These are phyloP conservation scores for Candida ortonii DNA, from an alignment of 805 yeast genomes.

Conservation along the genomic window DNA sequence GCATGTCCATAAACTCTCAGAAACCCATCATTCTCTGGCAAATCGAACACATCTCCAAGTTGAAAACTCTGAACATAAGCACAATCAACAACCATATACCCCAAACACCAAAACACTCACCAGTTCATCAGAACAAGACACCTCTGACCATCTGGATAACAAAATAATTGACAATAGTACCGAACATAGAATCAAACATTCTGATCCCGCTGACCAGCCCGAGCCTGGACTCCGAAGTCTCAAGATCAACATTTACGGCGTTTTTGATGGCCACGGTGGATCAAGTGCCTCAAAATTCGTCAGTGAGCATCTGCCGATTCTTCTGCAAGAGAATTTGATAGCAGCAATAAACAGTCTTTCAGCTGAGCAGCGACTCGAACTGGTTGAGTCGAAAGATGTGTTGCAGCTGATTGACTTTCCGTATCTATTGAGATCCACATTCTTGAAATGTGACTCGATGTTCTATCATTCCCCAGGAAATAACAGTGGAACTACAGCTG, in stretches of 20 bases:
- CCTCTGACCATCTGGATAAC: neutral
- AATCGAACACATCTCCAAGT: no score
- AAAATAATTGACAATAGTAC: neutral
- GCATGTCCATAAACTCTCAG: no score
- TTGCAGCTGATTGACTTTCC: slow-evolving; percentile 27
- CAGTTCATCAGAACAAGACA: neutral
- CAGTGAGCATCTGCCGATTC: slow-evolving; percentile 37
- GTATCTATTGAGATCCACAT: slow-evolving; percentile 39
- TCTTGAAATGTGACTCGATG: slow-evolving; percentile 44
- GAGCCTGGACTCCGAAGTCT: slow-evolving; percentile 5
- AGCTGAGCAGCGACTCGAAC: slow-evolving; percentile 12
- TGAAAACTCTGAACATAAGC: no score
- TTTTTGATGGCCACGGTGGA: slow-evolving; percentile 86
- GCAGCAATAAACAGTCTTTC: slow-evolving; percentile 18
- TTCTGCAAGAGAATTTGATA: slow-evolving; percentile 20
- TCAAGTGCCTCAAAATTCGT: slow-evolving; percentile 55
- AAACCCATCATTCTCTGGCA: no score
- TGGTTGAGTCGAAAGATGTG: slow-evolving; percentile 15
- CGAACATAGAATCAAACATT: neutral
- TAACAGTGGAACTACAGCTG: slow-evolving; percentile 53
- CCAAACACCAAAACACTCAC: no score
- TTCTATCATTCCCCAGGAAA: slow-evolving; percentile 38
- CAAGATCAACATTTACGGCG: slow-evolving; percentile 52
- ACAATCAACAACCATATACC: no score
- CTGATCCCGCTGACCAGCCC: neutral